Base-by-base conservation (phyloP, 2,329 filamentous ascomycete genomes). In the Fusarium multiceps region DNA sequence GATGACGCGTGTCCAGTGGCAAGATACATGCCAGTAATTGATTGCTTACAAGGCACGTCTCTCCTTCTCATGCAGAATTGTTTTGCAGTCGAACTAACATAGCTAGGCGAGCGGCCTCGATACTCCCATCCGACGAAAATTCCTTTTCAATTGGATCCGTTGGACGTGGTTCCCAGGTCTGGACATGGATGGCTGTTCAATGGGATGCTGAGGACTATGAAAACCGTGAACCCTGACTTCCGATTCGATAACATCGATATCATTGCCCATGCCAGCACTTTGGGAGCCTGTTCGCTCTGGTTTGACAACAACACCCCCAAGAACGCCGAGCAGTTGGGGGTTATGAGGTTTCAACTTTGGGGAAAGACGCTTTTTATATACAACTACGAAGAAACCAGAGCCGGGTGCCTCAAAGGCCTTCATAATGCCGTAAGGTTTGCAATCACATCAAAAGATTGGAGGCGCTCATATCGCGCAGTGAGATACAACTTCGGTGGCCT, bases 401-500 rank as follows among this genome's bases (percentile, higher is more conserved):
- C 2, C 5, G 10, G 4, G 11, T 14, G 13, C 13, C 8, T 7
- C 0, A 10, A 12, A 3, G 6, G 34, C 34, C 6, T 37, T n/a
- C 18, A 7, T n/a, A n/a, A 37, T 37, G 34, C 34, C 34, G 1
- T 37, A 12, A 18, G 3, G 10, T 12, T 11, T 18, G 41, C 41
- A 21, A 21, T 43, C 10, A 43, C 13, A 23, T 18, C 21, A n/a
- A 18, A 25, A 27, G 13, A 23, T n/a, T 25, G 8, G 16, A 27
- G 32, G 13, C 11, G 30, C 5, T 8, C 11, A 12, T 7, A 8
- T 50, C 47, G 47, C 9, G 47, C n/a, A 18, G 30, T 50, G 12
- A 50, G 32, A 50, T 50, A 50, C 30, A 21, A 50, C 16, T 18
- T 50, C 20, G 47, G 47, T 23, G 47, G 47, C 20, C 47, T 50